These are phyloP conservation scores for Aspergillus clavatus DNA, from an alignment of 2,329 filamentous ascomycete species.

Conservation along the genomic window DNA sequence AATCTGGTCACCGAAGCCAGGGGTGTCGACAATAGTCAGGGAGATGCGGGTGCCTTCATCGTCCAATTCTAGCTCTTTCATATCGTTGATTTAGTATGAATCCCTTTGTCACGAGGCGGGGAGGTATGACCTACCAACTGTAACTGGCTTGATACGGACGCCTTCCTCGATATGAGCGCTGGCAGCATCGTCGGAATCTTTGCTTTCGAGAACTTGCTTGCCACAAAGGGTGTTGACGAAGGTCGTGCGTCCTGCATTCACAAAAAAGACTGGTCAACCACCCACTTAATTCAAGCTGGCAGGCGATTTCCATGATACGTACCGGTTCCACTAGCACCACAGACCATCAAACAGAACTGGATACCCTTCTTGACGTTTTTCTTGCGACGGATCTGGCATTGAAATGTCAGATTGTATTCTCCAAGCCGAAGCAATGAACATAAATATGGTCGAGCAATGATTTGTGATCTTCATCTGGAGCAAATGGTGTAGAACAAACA, in stretches of 20 bases:
- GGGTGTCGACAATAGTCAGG: conserved; percentile 96
- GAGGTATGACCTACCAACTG: conserved; percentile 68
- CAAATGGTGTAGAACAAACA: conserved; percentile 20
- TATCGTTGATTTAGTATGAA: conserved; percentile 28
- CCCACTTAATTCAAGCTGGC: conserved; percentile 5
- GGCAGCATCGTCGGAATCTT: conserved; percentile 86
- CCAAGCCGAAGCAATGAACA: conserved; percentile 2
- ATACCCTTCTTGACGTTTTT: conserved; percentile 99
- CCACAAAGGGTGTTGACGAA: conserved; percentile 99
- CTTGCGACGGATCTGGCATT: conserved; percentile 98
- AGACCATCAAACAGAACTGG: conserved; percentile 99
- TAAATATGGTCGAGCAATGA: neutral
- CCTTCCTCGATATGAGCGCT: conserved; percentile 91
- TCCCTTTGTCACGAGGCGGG: conserved; percentile 8
- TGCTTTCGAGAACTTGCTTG: conserved; percentile 83
- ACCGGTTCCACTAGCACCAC: conserved; percentile 98
- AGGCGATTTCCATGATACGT: conserved; percentile 35
- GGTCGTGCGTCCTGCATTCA: conserved; percentile 79
- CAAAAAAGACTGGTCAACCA: conserved; percentile 13
- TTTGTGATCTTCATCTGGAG: conserved; percentile 1
- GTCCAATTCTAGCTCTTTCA: conserved; percentile 81
- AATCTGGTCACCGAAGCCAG: conserved; percentile 96
- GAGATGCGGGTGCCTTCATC: conserved; percentile 98
- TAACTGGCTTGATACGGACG: conserved; percentile 97
- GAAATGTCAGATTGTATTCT: conserved; percentile 13